phyloP scores from a whole-genome alignment of 352 stramenopile species.

The Phytopythium boreale region DNA sequence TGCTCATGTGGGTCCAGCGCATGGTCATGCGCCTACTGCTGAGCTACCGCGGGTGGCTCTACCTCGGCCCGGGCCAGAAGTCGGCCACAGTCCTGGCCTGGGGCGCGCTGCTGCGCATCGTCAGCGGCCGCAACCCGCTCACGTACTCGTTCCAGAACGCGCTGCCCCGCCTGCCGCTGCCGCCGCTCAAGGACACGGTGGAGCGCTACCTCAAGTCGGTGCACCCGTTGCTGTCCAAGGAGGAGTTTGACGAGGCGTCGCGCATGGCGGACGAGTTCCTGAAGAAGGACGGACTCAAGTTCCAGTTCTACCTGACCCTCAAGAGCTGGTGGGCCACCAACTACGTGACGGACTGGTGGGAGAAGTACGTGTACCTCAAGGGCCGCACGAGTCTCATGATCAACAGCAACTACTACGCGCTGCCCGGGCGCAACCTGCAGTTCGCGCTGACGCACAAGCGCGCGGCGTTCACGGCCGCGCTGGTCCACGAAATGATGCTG shows the following conservation, averaged over 20 bases:
- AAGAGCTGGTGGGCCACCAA: constrained; percentile 90
- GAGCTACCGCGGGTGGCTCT: constrained; percentile 88
- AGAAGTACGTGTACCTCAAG: constrained; percentile 90
- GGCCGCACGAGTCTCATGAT: constrained; percentile 88
- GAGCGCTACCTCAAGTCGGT: constrained; percentile 90
- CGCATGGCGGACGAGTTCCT: constrained; percentile 85
- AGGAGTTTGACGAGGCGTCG: constrained; percentile 89
- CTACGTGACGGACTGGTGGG: constrained; percentile 91
- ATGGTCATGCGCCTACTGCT: constrained; percentile 79
- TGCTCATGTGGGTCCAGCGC: constrained; percentile 85
- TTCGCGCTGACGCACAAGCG: constrained; percentile 64
- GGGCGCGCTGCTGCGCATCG: constrained; percentile 77
- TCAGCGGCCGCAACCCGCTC: constrained; percentile 74
- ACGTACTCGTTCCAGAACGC: constrained; percentile 92
- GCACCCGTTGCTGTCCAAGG: constrained; percentile 81
- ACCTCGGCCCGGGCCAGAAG: constrained; percentile 69
- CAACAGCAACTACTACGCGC: constrained; percentile 92
- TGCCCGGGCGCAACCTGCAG: constrained; percentile 60
- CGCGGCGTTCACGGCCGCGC: constrained; percentile 53
- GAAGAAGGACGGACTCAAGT: constrained; percentile 82
- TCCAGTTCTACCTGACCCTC: constrained; percentile 90
- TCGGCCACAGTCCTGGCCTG: constrained; percentile 65
- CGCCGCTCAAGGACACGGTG: constrained; percentile 92
- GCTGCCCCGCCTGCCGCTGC: constrained; percentile 91
- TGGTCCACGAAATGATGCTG: constrained; percentile 79